A percentile compares a stretch with the other conserved stretches of the same genome.
Conservation (phyloP, 805 yeast species). For the Scheffersomyces lignosus region DNA sequence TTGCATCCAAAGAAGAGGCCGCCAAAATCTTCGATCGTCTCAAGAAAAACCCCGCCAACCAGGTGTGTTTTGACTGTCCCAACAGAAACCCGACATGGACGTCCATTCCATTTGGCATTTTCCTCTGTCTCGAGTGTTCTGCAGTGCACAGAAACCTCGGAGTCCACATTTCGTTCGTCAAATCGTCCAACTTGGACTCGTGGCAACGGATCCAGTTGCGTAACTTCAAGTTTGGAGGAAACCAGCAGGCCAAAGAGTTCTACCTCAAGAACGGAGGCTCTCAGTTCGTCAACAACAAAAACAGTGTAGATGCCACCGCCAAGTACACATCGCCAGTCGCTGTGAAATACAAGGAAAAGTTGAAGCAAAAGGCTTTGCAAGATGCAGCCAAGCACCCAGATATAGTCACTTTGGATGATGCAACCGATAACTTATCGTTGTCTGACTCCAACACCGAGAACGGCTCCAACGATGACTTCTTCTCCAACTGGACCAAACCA, state of each 20-base stretch:
- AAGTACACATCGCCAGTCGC: slow-evolving; percentile 85
- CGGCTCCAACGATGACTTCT: slow-evolving; percentile 76
- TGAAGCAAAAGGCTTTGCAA: slow-evolving; percentile 62
- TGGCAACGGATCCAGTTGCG: slow-evolving; percentile 92
- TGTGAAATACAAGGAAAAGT: slow-evolving; percentile 73
- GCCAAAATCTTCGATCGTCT: slow-evolving; percentile 62
- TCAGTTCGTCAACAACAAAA: slow-evolving; percentile 52
- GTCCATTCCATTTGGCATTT: slow-evolving; percentile 92
- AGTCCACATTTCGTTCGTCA: slow-evolving; percentile 93
- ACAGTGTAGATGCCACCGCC: slow-evolving; percentile 56
- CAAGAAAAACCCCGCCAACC: slow-evolving; percentile 69
- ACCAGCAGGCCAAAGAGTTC: slow-evolving; percentile 79
- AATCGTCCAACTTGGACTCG: slow-evolving; percentile 86
- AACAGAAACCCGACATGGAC: slow-evolving; percentile 98
- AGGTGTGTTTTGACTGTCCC: slow-evolving; percentile 89
- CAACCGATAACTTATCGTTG: slow-evolving; percentile 23
- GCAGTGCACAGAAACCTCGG: slow-evolving; percentile 95
- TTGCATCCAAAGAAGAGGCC: slow-evolving; percentile 71
- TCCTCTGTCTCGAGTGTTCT: slow-evolving; percentile 91
- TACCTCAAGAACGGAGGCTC: slow-evolving; percentile 85
- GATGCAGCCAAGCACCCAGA: slow-evolving; percentile 78
- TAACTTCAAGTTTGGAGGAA: slow-evolving; percentile 92
- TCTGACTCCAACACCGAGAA: slow-evolving; percentile 35
- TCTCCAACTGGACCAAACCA: slow-evolving; percentile 90
- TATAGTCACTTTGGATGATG: slow-evolving; percentile 62